phyloP scores from a whole-genome alignment of 768 basidiomycete species.

The Termitomyces titanicus region DNA sequence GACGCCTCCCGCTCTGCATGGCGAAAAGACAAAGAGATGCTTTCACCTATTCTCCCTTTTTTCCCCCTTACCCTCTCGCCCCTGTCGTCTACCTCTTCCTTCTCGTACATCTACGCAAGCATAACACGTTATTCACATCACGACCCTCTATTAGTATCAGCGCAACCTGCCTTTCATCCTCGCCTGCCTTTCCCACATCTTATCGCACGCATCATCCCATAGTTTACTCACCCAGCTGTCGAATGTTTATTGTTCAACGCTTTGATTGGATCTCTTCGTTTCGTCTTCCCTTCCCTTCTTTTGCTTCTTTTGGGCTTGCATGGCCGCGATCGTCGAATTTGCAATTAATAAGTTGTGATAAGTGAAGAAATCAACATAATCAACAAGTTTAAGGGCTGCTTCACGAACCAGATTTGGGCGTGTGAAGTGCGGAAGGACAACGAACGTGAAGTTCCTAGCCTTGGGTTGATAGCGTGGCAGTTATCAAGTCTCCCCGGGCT shows the following conservation, averaged over 20 bases:
- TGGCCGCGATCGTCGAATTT: too few relatives aligned
- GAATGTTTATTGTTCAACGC: not conserved
- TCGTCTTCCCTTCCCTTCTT: too few relatives aligned
- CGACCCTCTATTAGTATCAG: not conserved
- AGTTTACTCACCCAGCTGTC: not conserved
- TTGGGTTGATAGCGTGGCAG: too few relatives aligned
- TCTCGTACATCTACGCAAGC: not conserved
- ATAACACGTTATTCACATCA: not conserved
- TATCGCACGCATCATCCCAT: not conserved
- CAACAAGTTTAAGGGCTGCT: too few relatives aligned
- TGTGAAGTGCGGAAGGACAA: too few relatives aligned
- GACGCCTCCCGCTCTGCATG: not conserved
- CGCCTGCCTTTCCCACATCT: not conserved
- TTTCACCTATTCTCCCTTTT: not conserved
- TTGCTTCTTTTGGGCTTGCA: too few relatives aligned
- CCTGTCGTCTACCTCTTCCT: too few relatives aligned
- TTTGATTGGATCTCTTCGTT: not conserved
- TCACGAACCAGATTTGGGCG: too few relatives aligned
- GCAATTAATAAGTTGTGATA: too few relatives aligned
- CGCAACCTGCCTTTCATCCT: not conserved
- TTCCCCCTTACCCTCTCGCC: not conserved
- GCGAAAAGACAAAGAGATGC: not conserved
- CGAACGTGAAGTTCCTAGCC: too few relatives aligned
- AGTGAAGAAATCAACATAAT: too few relatives aligned
- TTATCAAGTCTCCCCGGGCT: too few relatives aligned